phyloP scores from a whole-genome alignment of 1,284 basidiomycete species.

The Trichosporon sp. region DNA sequence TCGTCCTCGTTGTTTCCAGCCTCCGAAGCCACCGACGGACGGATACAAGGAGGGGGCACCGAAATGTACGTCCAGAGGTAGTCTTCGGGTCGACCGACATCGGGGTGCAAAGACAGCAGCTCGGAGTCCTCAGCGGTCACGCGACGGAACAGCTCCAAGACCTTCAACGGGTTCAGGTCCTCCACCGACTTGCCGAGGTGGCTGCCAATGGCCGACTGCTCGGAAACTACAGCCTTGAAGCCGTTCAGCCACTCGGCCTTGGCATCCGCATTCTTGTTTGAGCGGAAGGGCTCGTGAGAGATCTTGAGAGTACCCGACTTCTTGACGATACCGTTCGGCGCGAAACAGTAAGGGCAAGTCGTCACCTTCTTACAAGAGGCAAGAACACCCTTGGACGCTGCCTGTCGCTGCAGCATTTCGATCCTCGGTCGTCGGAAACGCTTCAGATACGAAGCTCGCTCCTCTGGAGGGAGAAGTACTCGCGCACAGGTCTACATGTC shows the following conservation, averaged over 20 bases:
- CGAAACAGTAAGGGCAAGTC: conserved; percentile 89
- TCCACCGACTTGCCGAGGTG: conserved; percentile 90
- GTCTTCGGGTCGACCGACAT: conserved; percentile 90
- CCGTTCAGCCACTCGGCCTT: conserved; percentile 84
- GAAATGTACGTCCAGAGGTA: conserved; percentile 99
- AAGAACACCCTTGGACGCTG: conserved; percentile 86
- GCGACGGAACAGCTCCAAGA: conserved; percentile 87
- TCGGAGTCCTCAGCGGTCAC: conserved; percentile 98
- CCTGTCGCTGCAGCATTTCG: conserved; percentile 89
- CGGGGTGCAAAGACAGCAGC: conserved; percentile 85
- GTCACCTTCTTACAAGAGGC: conserved; percentile 83
- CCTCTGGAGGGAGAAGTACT: conserved; percentile 86
- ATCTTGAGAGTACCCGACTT: conserved; percentile 94
- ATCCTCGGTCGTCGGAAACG: conserved; percentile 86
- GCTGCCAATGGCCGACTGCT: conserved; percentile 80
- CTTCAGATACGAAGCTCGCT: conserved; percentile 80
- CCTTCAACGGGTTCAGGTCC: conserved; percentile 93
- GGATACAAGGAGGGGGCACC: conserved; percentile 95
- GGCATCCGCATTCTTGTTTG: conserved; percentile 89
- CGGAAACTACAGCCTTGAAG: conserved; percentile 79
- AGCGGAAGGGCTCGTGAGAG: conserved; percentile 95
- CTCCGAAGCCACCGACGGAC: conserved; percentile 96
- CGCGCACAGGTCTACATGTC: conserved; percentile 79
- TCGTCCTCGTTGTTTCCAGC: conserved; percentile 96
- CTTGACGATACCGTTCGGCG: conserved; percentile 94